A percentile compares a stretch with the other conserved stretches of the same genome.
Conservation (phyloP, 108 stramenopile genomes). For the Thalassiosira profunda region DNA sequence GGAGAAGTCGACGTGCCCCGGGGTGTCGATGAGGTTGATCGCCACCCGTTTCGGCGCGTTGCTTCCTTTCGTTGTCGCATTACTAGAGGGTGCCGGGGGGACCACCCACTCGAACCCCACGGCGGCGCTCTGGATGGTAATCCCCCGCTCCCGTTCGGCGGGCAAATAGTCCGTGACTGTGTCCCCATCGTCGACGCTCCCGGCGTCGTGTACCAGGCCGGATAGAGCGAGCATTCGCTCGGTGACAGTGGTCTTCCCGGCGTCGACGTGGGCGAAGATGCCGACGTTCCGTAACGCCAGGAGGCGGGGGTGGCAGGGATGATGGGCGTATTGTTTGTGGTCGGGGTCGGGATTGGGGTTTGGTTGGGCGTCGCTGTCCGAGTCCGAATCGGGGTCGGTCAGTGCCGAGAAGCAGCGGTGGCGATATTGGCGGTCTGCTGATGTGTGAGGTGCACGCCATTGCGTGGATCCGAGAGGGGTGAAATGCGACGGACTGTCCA, state of each 20-base stretch:
- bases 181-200: slow-evolving; percentile 95
- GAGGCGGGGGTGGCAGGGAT: slow-evolving; percentile 40
- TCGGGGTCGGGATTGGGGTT: too few relatives aligned
- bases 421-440: too few relatives aligned
- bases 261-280: slow-evolving; percentile 99
- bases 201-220: slow-evolving; percentile 79
- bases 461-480: too few relatives aligned
- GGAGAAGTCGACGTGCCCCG: slow-evolving; percentile 99
- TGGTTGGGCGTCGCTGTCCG: slow-evolving; percentile 3
- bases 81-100: slow-evolving; percentile 57
- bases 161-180: slow-evolving; percentile 98
- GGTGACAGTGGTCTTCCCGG: slow-evolving; percentile 99
- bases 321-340: not conserved
- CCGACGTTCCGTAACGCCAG: slow-evolving; percentile 88
- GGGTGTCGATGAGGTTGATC: slow-evolving; percentile 96
- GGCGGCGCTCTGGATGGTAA: slow-evolving; percentile 98
- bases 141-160: slow-evolving; percentile 97
- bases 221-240: slow-evolving; percentile 97
- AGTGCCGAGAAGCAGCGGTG: too few relatives aligned
- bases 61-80: slow-evolving; percentile 44
- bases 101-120: slow-evolving; percentile 94
- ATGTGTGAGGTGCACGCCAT: too few relatives aligned
- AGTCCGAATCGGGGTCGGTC: too few relatives aligned
- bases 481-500: too few relatives aligned
- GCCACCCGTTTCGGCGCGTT: slow-evolving; percentile 46